phyloP scores from a whole-genome alignment of 306 rosid genomes.

The Glycine latifolia region DNA sequence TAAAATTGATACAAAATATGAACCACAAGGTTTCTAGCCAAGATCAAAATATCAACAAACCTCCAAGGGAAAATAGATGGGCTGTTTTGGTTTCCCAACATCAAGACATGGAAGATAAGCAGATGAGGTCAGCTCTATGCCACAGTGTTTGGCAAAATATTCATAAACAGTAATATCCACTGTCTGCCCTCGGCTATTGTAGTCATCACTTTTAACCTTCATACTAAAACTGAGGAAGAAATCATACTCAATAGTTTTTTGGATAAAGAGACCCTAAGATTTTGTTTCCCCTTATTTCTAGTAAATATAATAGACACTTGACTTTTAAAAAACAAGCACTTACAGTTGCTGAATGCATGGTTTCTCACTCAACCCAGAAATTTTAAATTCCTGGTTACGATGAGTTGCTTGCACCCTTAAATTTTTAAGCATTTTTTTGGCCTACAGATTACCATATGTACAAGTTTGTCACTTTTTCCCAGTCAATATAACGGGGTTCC shows the following conservation, averaged over 20 bases:
- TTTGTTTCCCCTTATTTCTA: conserved; percentile 33
- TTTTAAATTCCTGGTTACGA: conserved; percentile 71
- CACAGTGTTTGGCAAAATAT: conserved; percentile 70
- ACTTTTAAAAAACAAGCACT: conserved; percentile 48
- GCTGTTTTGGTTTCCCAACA: conserved; percentile 86
- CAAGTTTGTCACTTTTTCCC: conserved; percentile 75
- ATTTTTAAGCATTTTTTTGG: conserved; percentile 82
- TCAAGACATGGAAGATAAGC: conserved; percentile 83
- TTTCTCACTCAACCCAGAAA: conserved; percentile 84
- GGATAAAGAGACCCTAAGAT: conserved; percentile 13
- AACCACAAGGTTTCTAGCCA: conserved; percentile 25
- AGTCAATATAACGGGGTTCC: conserved; percentile 75
- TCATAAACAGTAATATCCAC: conserved; percentile 77
- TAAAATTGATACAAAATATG: conserved; percentile 5
- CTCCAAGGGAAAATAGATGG: conserved; percentile 86
- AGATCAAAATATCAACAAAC: conserved; percentile 49
- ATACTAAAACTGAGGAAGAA: conserved; percentile 69
- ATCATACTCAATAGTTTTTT: conserved; percentile 22
- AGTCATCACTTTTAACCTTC: conserved; percentile 66
- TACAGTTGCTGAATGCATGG: conserved; percentile 90
- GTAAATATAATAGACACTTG: conserved; percentile 2
- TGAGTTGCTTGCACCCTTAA: conserved; percentile 74
- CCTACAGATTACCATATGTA: conserved; percentile 59
- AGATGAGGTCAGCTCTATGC: conserved; percentile 67
- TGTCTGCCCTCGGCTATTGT: conserved; percentile 56